These are phyloP conservation scores for Pestalotiopsis fici DNA, from an alignment of 2,329 filamentous ascomycete species.

Conservation along the genomic window DNA sequence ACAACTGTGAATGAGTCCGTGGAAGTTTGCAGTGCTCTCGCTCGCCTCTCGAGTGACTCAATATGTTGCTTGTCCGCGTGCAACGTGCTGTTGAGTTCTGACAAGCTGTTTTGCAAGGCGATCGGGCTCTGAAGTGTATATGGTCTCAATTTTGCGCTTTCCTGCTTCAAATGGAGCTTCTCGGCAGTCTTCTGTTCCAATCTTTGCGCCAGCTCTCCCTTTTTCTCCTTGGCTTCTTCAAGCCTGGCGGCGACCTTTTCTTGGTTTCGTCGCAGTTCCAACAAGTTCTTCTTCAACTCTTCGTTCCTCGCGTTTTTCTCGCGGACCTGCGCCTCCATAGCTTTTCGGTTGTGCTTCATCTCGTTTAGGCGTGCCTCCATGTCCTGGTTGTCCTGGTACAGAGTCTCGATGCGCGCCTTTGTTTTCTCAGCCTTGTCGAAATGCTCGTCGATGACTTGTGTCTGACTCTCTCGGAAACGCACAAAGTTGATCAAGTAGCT, in stretches of 20 bases:
- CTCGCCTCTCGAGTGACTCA: conserved; percentile 81
- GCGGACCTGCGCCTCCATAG: conserved; percentile 78
- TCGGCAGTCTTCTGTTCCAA: conserved; percentile 73
- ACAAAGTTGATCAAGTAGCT: conserved; percentile 99
- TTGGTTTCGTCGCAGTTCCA: conserved; percentile 80
- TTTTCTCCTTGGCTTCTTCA: conserved; percentile 80
- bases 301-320: conserved; percentile 87
- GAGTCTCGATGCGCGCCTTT: conserved; percentile 82
- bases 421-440: conserved; percentile 88
- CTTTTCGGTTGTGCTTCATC: conserved; percentile 76
- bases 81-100: conserved; percentile 79
- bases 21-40: conserved; percentile 89
- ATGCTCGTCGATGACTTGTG: conserved; percentile 84
- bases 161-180: conserved; percentile 73
- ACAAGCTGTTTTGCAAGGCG: conserved; percentile 77
- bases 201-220: conserved; percentile 70
- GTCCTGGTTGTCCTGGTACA: conserved; percentile 85
- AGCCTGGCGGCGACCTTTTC: conserved; percentile 81
- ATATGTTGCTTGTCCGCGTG: conserved; percentile 80
- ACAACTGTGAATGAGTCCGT: conserved; percentile 87
- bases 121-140: conserved; percentile 90
- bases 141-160: conserved; percentile 85
- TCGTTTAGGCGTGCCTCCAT: conserved; percentile 79
- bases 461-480: conserved; percentile 92
- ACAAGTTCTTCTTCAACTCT: conserved; percentile 78